These are phyloP conservation scores for Umbilicus rupestris DNA, from an alignment of 164 flowering plant genomes.

Conservation along the genomic window DNA sequence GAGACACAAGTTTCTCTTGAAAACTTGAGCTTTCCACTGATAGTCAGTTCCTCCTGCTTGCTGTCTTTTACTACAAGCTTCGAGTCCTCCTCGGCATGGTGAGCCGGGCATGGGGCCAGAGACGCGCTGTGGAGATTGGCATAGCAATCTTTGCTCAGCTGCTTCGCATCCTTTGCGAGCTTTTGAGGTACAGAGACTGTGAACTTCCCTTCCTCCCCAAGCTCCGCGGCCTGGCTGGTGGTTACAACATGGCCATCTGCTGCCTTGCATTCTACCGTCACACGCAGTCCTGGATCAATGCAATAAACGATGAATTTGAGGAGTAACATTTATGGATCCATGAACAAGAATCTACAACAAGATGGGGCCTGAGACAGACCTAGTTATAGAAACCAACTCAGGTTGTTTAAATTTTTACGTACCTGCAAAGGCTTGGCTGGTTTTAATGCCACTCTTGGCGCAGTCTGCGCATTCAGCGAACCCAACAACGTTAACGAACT, in stretches of 20 bases:
- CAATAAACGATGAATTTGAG: no score
- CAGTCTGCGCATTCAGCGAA: slow-evolving; percentile 67
- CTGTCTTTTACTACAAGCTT: slow-evolving; percentile 35
- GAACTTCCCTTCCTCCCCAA: slow-evolving; percentile 64
- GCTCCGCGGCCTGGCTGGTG: slow-evolving; percentile 39
- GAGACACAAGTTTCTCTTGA: slow-evolving; percentile 55
- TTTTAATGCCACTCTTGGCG: slow-evolving; percentile 29
- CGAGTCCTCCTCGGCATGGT: slow-evolving; percentile 36
- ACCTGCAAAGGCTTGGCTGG: slow-evolving; percentile 64
- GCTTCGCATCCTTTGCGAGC: slow-evolving; percentile 28
- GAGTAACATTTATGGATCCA: neutral
- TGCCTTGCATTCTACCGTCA: slow-evolving; percentile 55
- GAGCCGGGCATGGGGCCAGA: slow-evolving; percentile 44
- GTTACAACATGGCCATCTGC: slow-evolving; percentile 35
- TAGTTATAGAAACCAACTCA: neutral
- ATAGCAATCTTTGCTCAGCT: slow-evolving; percentile 56
- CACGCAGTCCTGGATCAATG: slow-evolving; percentile 66
- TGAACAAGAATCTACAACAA: neutral
- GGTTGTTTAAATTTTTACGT: slow-evolving; percentile 5
- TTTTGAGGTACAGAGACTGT: slow-evolving; percentile 38
- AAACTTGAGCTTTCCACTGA: slow-evolving; percentile 42
- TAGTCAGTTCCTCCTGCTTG: slow-evolving; percentile 30
- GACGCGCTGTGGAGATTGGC: slow-evolving; percentile 70
- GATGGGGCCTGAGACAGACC: neutral
- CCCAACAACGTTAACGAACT: slow-evolving; percentile 58